phyloP scores from a whole-genome alignment of 2,329 filamentous ascomycete genomes.

The Penicillium sp. region DNA sequence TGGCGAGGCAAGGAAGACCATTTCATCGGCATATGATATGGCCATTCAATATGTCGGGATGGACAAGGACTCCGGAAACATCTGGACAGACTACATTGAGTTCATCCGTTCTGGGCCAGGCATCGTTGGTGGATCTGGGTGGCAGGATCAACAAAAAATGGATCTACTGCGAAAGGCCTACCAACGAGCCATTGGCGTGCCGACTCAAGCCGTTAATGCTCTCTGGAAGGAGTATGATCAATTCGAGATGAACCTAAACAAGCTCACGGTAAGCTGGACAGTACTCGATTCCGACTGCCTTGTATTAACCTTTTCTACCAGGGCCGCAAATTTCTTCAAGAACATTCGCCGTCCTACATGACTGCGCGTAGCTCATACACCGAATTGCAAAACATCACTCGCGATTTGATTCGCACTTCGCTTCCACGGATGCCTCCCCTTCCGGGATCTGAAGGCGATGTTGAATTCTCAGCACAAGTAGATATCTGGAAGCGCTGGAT shows the following conservation, averaged over 20 bases:
- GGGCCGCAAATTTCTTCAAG: constrained; percentile 92
- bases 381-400: constrained; percentile 83
- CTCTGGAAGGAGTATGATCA: constrained; percentile 98
- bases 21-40: constrained; percentile 87
- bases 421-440: constrained; percentile 79
- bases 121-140: constrained; percentile 75
- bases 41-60: constrained; percentile 85
- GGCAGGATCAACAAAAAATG: constrained; percentile 99
- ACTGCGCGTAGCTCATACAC: constrained; percentile 88
- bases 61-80: constrained; percentile 81
- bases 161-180: constrained; percentile 89
- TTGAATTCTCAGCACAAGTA: constrained; percentile 80
- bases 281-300: not conserved
- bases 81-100: constrained; percentile 94
- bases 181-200: constrained; percentile 82
- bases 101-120: constrained; percentile 89
- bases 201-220: constrained; percentile 75
- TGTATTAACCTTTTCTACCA: constrained; percentile 35
- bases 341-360: constrained; percentile 92
- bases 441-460: constrained; percentile 79
- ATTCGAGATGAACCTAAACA: constrained; percentile 92
- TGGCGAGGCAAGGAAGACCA: constrained; percentile 71
- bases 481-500: constrained; percentile 93
- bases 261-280: constrained; percentile 64
- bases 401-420: constrained; percentile 70